Evolutionary conservation across 768 basidiomycete species (phyloP), one percentile per base, ranked within the genome.

Genomic region (Collybia mongolica): DNA sequence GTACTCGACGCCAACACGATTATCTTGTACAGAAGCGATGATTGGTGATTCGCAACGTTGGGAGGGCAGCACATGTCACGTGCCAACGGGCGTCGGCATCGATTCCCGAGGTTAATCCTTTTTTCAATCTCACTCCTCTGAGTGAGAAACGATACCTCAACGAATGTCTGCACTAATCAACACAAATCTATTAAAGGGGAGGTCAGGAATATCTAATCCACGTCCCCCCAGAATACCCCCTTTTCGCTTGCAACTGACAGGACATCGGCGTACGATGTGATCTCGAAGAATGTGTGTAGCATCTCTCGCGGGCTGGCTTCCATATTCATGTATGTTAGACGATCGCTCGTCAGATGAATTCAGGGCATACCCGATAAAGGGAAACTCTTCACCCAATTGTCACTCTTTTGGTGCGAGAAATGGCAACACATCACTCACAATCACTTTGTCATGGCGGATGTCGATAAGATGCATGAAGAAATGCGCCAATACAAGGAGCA

Each of bases 361-460:
- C 55, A 99, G 96, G 95, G 93, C 6, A 93, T 99, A 54, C 94
- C 96, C 14, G 84, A 85, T 54, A 99, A 99, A 65, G 96, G 97
- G 48, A 84, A 83, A 60, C 77, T 97, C 28, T 76, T 99, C 40
- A 97, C 94, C 6, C 74, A 86, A 49, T 84, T 98, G 54, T 98
- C 97, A 14, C 74, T 90, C 46, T 98, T 95, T 76, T 99, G 96
- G 96, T 99, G 98, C 70, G 69, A 85, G 46, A 88, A 87, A 66
- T 83, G 98, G 22, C 69, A 69, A 22, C 64, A 83, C 44, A 82
- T 96, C 61, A 82, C 95, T 54, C 90, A 91, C 4, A 93, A 95
- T 67, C 97, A 99, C 64, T 81, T 98, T 60, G 77, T 96, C 46
- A 89, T 90, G 0, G 80, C 81, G 22, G 71, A 86, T 50, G 68